A percentile compares a stretch with the other conserved stretches of the same genome.
Conservation (phyloP, 228 moss, liverwort and hornwort genomes). For the Sphagnum fallax region DNA sequence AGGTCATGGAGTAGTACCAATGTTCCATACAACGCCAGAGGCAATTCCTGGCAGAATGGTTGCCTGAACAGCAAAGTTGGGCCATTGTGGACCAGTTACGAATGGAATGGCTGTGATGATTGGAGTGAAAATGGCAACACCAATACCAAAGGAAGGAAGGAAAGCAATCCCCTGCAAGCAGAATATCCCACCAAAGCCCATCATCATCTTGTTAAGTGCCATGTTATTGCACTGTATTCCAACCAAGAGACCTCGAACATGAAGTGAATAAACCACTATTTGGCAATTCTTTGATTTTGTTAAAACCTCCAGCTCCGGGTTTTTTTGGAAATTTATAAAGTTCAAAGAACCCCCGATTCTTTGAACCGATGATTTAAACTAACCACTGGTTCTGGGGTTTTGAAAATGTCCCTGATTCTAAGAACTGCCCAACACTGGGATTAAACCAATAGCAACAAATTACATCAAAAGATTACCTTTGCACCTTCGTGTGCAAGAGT, state of each 20-base stretch:
- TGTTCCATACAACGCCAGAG: conserved; percentile 38
- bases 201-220: background rate
- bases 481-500: background rate
- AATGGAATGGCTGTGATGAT: conserved; percentile 20
- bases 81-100: conserved; percentile 7
- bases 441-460: background rate
- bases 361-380: background rate
- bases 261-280: background rate
- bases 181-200: background rate
- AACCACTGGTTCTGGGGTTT: background rate
- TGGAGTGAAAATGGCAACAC: conserved; percentile 22
- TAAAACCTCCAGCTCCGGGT: background rate
- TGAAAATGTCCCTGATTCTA: background rate
- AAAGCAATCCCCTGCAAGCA: conserved; percentile 16
- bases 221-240: background rate
- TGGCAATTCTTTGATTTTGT: background rate
- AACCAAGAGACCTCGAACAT: background rate
- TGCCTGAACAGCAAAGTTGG: conserved; percentile 12
- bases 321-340: background rate
- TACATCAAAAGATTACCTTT: background rate
- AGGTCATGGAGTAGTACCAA: conserved; percentile 10
- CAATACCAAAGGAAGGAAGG: conserved; percentile 33
- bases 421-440: background rate
- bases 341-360: background rate
- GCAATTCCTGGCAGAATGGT: conserved; percentile 28